A percentile compares a stretch with the other conserved stretches of the same genome.
Conservation (phyloP, 495 filamentous ascomycete species). For the Jackrogersella minutella region DNA sequence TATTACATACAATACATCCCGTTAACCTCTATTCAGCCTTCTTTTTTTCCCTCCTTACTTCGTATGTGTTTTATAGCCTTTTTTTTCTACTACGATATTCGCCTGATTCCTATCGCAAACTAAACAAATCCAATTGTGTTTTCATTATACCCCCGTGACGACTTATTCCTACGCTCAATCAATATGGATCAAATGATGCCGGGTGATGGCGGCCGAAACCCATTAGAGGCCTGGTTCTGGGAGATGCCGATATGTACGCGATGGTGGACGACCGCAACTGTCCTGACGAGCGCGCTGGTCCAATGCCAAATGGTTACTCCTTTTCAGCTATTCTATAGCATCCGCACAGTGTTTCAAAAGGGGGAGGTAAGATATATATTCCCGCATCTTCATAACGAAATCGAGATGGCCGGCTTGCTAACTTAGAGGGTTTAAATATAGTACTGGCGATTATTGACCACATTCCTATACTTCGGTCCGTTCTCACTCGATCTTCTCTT, state of each 20-base stretch:
- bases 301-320: slow-evolving; percentile 91
- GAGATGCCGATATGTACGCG: slow-evolving; percentile 96
- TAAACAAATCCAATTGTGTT: neutral
- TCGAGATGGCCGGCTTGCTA: slow-evolving; percentile 8
- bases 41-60: neutral
- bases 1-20: no score
- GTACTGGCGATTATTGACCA: slow-evolving; percentile 96
- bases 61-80: neutral
- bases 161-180: slow-evolving; percentile 2
- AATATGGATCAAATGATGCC: slow-evolving; percentile 73
- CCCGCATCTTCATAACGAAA: neutral
- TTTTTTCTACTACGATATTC: neutral
- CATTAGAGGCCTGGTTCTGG: slow-evolving; percentile 95
- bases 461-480: slow-evolving; percentile 97
- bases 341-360: slow-evolving; percentile 87
- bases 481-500: slow-evolving; percentile 94
- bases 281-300: slow-evolving; percentile 86
- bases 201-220: slow-evolving; percentile 74
- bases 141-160: neutral
- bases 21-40: slow-evolving; percentile 12
- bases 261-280: slow-evolving; percentile 94
- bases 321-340: slow-evolving; percentile 97
- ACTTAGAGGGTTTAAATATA: slow-evolving; percentile 49
- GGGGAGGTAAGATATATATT: slow-evolving; percentile 68
- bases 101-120: neutral